Percentiles rank a stretch among this genome's conserved stretches.
phyloP scores from a whole-genome alignment of 805 yeast genomes.

The Candida namnaoensis region DNA sequence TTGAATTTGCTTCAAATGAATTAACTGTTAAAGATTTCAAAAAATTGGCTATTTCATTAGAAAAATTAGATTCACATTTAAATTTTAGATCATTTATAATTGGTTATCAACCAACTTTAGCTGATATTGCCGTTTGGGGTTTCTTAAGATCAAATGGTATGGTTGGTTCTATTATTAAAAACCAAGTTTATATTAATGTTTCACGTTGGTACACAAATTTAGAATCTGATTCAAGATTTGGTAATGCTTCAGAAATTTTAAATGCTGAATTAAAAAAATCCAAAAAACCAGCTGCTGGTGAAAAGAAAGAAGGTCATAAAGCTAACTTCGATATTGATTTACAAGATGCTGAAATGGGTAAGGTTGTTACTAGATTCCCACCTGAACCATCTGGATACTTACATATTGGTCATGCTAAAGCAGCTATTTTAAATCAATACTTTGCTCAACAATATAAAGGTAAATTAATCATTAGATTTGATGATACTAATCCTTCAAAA shows the following conservation, averaged over 20 bases:
- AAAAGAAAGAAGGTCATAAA: constrained; percentile 77
- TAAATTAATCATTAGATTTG: constrained; percentile 92
- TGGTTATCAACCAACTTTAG: constrained; percentile 60
- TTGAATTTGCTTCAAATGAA: constrained; percentile 55
- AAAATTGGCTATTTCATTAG: constrained; percentile 69
- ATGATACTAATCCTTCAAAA: constrained; percentile 96
- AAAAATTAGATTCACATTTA: constrained; percentile 71
- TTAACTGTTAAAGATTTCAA: constrained; percentile 82
- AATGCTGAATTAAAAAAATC: constrained; percentile 65
- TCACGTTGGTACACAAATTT: constrained; percentile 88
- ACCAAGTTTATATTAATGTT: constrained; percentile 74
- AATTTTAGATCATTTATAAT: constrained; percentile 75
- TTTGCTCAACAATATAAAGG: constrained; percentile 96
- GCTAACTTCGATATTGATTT: constrained; percentile 93
- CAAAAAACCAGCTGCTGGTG: constrained; percentile 42
- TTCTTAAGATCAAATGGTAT: constrained; percentile 87
- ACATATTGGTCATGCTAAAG: constrained; percentile 99
- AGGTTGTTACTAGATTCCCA: constrained; percentile 98
- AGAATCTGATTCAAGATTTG: constrained; percentile 60
- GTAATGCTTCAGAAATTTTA: constrained; percentile 58
- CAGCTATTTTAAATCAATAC: constrained; percentile 93
- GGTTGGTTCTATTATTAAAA: constrained; percentile 85
- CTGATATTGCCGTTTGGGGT: constrained; percentile 92
- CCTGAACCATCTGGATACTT: constrained; percentile 99
- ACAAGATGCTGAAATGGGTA: constrained; percentile 84